Conservation (phyloP, 2,329 filamentous ascomycete species). For the Tolypocladium sp. region DNA sequence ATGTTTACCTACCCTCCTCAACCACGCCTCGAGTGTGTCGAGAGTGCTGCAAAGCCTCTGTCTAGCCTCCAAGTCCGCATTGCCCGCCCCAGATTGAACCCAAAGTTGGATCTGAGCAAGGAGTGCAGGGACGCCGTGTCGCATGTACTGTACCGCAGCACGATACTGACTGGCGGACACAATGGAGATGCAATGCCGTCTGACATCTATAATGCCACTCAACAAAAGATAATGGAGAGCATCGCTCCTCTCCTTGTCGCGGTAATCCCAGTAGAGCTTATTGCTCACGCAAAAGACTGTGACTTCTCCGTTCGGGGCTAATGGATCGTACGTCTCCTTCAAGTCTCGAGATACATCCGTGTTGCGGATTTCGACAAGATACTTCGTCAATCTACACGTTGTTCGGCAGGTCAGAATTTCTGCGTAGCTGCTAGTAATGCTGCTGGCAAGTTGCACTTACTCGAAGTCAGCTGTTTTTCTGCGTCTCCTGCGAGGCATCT, state of each 20-base stretch:
- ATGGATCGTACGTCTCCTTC: constrained; percentile 14
- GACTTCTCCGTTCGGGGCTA: constrained; percentile 13
- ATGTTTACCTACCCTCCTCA: constrained; percentile 19
- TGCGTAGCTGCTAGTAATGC: not conserved
- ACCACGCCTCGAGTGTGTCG: constrained; percentile 17
- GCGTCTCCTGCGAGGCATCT: too few species aligned
- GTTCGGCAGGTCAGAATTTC: not conserved
- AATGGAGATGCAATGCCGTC: constrained; percentile 34
- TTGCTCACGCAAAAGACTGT: constrained; percentile 37
- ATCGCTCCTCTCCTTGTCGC: constrained; percentile 12
- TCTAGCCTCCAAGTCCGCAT: constrained; percentile 25
- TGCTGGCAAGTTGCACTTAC: not conserved
- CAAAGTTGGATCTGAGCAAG: constrained; percentile 31
- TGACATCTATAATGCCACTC: constrained; percentile 31
- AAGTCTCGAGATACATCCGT: constrained; percentile 19
- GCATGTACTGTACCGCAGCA: constrained; percentile 26
- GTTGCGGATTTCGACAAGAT: constrained; percentile 29
- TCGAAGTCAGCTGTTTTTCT: not conserved
- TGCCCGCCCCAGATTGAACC: constrained; percentile 32
- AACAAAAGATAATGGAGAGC: constrained; percentile 24
- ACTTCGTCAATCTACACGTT: constrained; percentile 17
- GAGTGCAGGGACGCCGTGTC: constrained; percentile 29
- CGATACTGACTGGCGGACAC: constrained; percentile 31
- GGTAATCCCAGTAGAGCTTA: constrained; percentile 27
- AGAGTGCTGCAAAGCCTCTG: too few species aligned